Evolutionary conservation across 495 filamentous ascomycete species (phyloP).

Genomic region (Amorphotheca resinae): DNA sequence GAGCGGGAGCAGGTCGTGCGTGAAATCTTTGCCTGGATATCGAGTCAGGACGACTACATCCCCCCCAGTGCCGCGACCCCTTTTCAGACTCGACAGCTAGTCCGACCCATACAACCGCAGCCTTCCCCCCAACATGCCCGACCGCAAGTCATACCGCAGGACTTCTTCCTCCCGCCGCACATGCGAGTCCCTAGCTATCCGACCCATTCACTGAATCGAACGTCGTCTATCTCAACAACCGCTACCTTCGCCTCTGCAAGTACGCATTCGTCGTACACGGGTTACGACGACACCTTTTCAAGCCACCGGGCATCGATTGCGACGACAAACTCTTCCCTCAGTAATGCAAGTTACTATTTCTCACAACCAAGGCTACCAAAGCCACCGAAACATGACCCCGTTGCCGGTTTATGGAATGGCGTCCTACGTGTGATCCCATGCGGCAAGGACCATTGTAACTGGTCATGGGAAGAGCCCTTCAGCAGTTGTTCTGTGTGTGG

Average conservation of each 20-base stretch:
- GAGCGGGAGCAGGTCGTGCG: constrained; percentile 9
- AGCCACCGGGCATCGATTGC: constrained; percentile 1
- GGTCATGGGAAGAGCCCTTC: constrained; percentile 8
- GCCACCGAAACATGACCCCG: constrained; percentile 13
- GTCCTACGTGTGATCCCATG: constrained; percentile 14
- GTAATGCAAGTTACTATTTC: neutral
- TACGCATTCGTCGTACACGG: neutral
- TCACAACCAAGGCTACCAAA: neutral
- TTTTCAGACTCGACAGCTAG: neutral
- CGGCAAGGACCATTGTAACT: constrained; percentile 8
- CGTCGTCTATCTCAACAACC: neutral
- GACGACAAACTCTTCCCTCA: constrained; percentile 5
- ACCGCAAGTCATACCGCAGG: neutral
- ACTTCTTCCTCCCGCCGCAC: constrained; percentile 1
- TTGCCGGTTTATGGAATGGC: constrained; percentile 9
- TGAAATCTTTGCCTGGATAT: constrained; percentile 7
- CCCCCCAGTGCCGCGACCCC: neutral
- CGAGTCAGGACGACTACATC: neutral
- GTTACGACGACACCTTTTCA: neutral
- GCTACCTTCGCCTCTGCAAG: neutral
- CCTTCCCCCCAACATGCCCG: neutral
- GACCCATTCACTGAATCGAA: neutral
- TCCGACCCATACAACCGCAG: neutral
- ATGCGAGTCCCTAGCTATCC: neutral
- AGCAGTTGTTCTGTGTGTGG: constrained; percentile 9